Conservation (phyloP, 306 rosid genomes). For the Pueraria montana region DNA sequence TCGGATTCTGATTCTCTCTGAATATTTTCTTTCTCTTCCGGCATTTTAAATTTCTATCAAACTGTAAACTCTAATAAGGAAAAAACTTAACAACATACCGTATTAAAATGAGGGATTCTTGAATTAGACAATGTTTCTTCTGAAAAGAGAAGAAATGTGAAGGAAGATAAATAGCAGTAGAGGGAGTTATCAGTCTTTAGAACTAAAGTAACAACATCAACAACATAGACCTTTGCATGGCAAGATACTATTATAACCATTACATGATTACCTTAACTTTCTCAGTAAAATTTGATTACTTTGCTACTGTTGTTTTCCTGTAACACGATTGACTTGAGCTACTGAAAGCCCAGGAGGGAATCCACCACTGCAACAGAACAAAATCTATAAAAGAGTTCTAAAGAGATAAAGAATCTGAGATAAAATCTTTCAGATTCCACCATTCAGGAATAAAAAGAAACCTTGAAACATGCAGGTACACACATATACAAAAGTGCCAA, state of each 20-base stretch:
- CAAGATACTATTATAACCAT: conserved; percentile 37
- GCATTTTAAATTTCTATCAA: neutral
- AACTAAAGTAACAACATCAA: conserved; percentile 28
- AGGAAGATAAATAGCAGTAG: conserved; percentile 27
- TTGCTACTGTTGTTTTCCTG: conserved; percentile 75
- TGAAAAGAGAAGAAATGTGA: conserved; percentile 21
- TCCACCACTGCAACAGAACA: conserved; percentile 67
- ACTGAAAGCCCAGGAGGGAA: conserved; percentile 87
- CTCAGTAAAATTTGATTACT: conserved; percentile 65
- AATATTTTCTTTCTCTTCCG: neutral
- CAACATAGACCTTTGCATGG: conserved; percentile 34
- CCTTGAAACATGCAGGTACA: too few relatives aligned
- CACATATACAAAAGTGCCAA: too few relatives aligned
- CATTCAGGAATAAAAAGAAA: too few relatives aligned
- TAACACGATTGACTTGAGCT: conserved; percentile 77
- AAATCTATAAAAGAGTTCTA: neutral
- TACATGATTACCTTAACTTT: conserved; percentile 90
- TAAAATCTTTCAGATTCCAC: neutral
- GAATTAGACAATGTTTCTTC: conserved; percentile 35
- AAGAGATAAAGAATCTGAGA: neutral
- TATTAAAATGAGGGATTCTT: conserved; percentile 19
- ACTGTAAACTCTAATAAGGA: neutral
- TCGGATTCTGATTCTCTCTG: neutral
- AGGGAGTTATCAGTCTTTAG: conserved; percentile 34
- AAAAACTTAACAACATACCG: conserved; percentile 9